These are phyloP conservation scores for Rachicladosporium sp. DNA, from an alignment of 2,329 filamentous ascomycete genomes.

Conservation along the genomic window DNA sequence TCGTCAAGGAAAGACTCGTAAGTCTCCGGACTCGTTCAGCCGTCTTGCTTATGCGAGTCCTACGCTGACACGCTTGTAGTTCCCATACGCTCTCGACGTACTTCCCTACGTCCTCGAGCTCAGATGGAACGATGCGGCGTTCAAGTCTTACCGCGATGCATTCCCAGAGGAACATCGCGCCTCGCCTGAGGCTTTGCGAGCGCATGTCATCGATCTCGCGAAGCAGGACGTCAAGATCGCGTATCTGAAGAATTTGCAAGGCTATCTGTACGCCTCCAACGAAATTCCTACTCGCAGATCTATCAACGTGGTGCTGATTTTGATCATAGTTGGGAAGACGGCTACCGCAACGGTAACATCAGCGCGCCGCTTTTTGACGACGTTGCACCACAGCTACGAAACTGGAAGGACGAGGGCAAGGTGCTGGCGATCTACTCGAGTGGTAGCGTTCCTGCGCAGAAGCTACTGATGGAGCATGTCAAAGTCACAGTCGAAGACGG, in stretches of 20 bases:
- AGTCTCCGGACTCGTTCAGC: slow-evolving; percentile 23
- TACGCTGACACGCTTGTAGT: slow-evolving; percentile 36
- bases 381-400: slow-evolving; percentile 40
- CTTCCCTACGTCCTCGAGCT: slow-evolving; percentile 51
- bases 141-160: slow-evolving; percentile 55
- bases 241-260: slow-evolving; percentile 69
- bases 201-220: slow-evolving; percentile 60
- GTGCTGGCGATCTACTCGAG: slow-evolving; percentile 67
- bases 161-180: slow-evolving; percentile 55
- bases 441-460: slow-evolving; percentile 68
- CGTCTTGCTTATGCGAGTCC: no score
- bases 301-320: no score
- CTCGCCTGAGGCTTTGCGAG: slow-evolving; percentile 47
- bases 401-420: slow-evolving; percentile 46
- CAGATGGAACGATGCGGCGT: slow-evolving; percentile 54
- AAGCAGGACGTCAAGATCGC: slow-evolving; percentile 59
- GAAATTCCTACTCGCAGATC: no score
- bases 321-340: slow-evolving; percentile 52
- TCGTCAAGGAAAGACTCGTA: slow-evolving; percentile 74
- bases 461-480: slow-evolving; percentile 60
- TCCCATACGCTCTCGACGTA: slow-evolving; percentile 60
- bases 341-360: slow-evolving; percentile 58
- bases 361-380: slow-evolving; percentile 64
- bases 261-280: slow-evolving; percentile 40
- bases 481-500: slow-evolving; percentile 22